phyloP scores from a whole-genome alignment of 805 yeast genomes.

The Debaryomyces maramus region DNA sequence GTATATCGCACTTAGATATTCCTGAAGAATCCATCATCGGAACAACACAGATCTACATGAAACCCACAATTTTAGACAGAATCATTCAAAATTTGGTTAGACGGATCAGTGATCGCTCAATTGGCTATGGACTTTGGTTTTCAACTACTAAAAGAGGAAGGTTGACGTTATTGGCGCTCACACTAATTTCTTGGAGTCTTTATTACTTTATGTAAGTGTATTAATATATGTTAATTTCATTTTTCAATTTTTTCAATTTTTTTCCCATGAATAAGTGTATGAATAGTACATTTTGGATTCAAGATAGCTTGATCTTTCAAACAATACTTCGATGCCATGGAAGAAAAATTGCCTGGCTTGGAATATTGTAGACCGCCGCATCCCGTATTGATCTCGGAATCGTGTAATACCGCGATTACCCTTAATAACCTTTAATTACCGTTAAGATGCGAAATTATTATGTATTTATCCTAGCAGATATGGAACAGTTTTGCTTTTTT shows the following conservation, averaged over 20 bases:
- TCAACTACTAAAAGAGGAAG: conserved; percentile 35
- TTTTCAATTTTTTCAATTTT: too few species aligned
- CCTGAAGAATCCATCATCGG: conserved; percentile 31
- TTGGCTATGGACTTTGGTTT: conserved; percentile 39
- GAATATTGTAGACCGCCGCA: too few species aligned
- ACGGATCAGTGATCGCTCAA: conserved; percentile 24
- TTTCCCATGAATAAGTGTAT: too few species aligned
- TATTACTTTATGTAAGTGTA: neutral
- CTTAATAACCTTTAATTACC: conserved; percentile 2
- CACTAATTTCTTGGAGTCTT: conserved; percentile 14
- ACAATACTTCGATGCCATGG: too few species aligned
- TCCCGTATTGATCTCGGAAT: too few species aligned
- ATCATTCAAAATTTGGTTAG: conserved; percentile 25
- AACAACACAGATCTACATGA: conserved; percentile 40
- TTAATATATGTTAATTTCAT: too few species aligned
- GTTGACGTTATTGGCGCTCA: conserved; percentile 17
- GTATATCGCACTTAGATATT: conserved; percentile 3
- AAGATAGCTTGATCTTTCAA: too few species aligned
- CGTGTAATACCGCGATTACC: conserved; percentile 5
- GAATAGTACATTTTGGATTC: too few species aligned
- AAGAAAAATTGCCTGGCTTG: too few species aligned
- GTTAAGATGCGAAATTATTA: neutral
- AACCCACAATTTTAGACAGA: conserved; percentile 32
- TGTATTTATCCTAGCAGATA: neutral
- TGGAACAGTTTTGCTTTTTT: too few species aligned